These are phyloP conservation scores for Aspergillus bombycis DNA, from an alignment of 2,329 filamentous ascomycete genomes.

Conservation along the genomic window DNA sequence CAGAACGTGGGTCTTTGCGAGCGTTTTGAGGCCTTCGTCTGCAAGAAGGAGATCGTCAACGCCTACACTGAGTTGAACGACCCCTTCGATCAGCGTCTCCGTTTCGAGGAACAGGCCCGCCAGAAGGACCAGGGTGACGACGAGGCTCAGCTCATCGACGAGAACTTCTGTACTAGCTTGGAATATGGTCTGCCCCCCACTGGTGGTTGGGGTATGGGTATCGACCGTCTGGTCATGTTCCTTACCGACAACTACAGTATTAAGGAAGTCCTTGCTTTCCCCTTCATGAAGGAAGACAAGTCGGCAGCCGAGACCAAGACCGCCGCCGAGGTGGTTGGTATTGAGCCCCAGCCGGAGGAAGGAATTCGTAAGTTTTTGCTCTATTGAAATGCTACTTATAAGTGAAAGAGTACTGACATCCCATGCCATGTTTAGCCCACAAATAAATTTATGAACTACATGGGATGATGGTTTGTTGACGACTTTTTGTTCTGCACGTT, in stretches of 20 bases:
- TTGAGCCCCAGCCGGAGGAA: conserved; percentile 63
- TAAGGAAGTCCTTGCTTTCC: conserved; percentile 94
- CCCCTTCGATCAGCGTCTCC: conserved; percentile 87
- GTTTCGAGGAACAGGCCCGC: conserved; percentile 91
- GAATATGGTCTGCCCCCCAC: conserved; percentile 93
- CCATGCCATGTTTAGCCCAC: conserved; percentile 30
- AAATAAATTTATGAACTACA: conserved; percentile 31
- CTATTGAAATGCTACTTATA: conserved; percentile 9
- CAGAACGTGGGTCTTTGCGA: conserved; percentile 82
- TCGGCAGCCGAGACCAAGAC: conserved; percentile 49
- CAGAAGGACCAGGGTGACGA: conserved; percentile 98
- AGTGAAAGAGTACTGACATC: conserved; percentile 24
- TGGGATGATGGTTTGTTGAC: conserved; percentile 18
- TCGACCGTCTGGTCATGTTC: conserved; percentile 94
- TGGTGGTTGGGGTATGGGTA: conserved; percentile 94
- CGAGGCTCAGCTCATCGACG: conserved; percentile 93
- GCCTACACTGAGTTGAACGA: conserved; percentile 98
- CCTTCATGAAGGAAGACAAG: conserved; percentile 92
- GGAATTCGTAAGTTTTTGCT: conserved; percentile 53
- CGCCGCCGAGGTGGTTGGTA: conserved; percentile 65
- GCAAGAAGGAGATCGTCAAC: conserved; percentile 96
- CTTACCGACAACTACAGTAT: conserved; percentile 94
- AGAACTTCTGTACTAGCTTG: conserved; percentile 88
- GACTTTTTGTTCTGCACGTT: conserved; percentile 26
- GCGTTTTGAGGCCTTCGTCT: conserved; percentile 96